phyloP scores from a whole-genome alignment of 176 grass and related monocot genomes.

The Carex scoparia region DNA sequence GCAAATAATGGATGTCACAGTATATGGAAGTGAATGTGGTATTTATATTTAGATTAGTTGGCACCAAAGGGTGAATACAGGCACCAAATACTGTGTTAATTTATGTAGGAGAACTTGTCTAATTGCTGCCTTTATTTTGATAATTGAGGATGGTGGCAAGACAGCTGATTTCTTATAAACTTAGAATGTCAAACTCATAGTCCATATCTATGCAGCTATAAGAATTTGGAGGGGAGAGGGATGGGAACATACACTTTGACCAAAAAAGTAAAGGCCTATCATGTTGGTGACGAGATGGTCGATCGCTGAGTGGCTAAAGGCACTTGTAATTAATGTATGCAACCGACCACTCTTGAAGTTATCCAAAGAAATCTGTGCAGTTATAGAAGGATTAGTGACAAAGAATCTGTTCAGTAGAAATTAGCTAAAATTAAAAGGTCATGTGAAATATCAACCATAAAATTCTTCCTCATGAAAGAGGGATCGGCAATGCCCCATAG shows the following conservation, averaged over 20 bases:
- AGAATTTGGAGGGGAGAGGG: neutral
- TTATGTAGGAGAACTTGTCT: neutral
- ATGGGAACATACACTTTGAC: conserved; percentile 47
- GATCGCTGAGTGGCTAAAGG: conserved; percentile 60
- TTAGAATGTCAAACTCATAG: neutral
- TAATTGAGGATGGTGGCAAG: neutral
- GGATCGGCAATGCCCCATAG: conserved; percentile 59
- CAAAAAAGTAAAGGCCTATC: conserved; percentile 83
- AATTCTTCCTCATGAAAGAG: conserved; percentile 63
- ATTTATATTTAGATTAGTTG: neutral
- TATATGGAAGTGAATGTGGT: neutral
- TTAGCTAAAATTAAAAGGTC: neutral
- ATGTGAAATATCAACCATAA: conserved; percentile 40
- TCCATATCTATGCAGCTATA: neutral
- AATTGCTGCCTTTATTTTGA: neutral
- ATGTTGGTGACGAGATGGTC: conserved; percentile 68
- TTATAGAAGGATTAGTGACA: conserved; percentile 19
- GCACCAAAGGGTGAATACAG: neutral
- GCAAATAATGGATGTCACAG: neutral
- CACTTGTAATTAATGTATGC: conserved; percentile 76
- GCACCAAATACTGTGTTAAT: neutral
- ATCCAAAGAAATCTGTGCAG: conserved; percentile 70
- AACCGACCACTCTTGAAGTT: conserved; percentile 74
- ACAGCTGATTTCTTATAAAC: neutral
- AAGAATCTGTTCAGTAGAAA: neutral